Percentiles rank a stretch among this genome's conserved stretches.
Evolutionary conservation across 306 rosid species (phyloP).

Genomic region (Prunus mira): DNA sequence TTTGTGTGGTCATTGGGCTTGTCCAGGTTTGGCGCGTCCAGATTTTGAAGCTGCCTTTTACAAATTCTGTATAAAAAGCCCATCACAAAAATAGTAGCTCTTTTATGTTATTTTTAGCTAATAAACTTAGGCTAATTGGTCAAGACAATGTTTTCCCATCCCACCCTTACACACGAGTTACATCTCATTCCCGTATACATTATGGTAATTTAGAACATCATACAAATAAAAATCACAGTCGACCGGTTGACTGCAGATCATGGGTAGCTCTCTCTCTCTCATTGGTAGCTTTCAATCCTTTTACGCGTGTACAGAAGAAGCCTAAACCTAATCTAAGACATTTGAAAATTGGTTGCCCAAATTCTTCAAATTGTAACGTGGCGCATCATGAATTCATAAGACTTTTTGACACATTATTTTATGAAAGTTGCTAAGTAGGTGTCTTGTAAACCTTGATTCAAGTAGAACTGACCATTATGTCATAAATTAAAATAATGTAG

Average conservation of each 20-base stretch:
- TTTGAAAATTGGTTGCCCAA: background rate
- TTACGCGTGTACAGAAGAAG: background rate
- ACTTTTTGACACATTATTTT: background rate
- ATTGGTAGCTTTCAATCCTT: background rate
- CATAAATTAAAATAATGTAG: background rate
- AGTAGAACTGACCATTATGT: background rate
- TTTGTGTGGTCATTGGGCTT: background rate
- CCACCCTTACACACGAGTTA: too few species aligned
- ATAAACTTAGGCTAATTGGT: fast-evolving
- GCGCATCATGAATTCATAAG: background rate
- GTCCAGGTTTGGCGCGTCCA: too few species aligned
- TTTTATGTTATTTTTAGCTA: fast-evolving
- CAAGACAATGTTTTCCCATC: fast-evolving
- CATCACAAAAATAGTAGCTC: too few species aligned
- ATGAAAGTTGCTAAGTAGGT: background rate
- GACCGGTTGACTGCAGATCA: background rate
- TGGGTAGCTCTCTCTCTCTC: background rate
- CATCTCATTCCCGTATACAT: too few species aligned
- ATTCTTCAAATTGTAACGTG: background rate
- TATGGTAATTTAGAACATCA: too few species aligned
- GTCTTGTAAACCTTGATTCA: slow-evolving; percentile 1
- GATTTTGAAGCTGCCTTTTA: too few species aligned
- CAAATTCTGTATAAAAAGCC: too few species aligned
- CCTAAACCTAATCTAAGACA: background rate
- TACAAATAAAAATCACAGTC: background rate